Evolutionary conservation across 768 basidiomycete genomes (phyloP), one percentile per base, ranked within the genome.

Genomic region (Leccinellum albellum): DNA sequence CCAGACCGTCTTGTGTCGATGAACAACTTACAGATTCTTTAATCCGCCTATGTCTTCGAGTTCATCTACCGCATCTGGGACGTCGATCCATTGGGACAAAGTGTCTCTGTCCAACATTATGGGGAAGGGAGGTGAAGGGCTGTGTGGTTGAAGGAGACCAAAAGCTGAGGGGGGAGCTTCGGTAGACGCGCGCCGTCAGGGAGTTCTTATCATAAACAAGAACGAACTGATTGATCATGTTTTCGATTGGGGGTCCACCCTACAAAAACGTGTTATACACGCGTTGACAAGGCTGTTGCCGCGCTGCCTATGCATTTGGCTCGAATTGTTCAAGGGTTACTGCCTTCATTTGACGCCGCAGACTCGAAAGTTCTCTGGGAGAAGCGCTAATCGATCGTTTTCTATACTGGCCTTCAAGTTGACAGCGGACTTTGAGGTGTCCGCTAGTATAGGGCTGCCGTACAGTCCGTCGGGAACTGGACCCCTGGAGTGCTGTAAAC

Each of bases 221-320:
- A 62, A 52, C 45, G 32, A 54, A 40, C 45, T 66, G 57, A 66
- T 61, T 68, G 62, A 64, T 59, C 40, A 31, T 71, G 62, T 71
- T 71, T 53, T 70, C 57, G 52, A 60, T 68, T 70, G 70, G 53
- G 72, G 72, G 70, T 73, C 70, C 70, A 69, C 68, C 67, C 66
- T 68, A 71, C 13, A 64, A 70, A 69, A 71, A 73, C 70, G 70
- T 71, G 70, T 72, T 64, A 48, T 55, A 61, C 70, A 71, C 66
- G 70, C 68, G 70, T 54, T 59, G 61, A 42, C 57, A 60, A 66
- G 71, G 71, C 70, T 71, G 70, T 71, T 70, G 53, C 68, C 54
- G 57, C 45, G 62, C 59, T 66, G 61, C 62, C 54, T 51, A 49
- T 56, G 31, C 47, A 53, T 65, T 46, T 46, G 53, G 55, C 44